Percentiles rank a stretch among this genome's conserved stretches.
Conservation (phyloP, 257 asterid species). For the Perilla frutescens region DNA sequence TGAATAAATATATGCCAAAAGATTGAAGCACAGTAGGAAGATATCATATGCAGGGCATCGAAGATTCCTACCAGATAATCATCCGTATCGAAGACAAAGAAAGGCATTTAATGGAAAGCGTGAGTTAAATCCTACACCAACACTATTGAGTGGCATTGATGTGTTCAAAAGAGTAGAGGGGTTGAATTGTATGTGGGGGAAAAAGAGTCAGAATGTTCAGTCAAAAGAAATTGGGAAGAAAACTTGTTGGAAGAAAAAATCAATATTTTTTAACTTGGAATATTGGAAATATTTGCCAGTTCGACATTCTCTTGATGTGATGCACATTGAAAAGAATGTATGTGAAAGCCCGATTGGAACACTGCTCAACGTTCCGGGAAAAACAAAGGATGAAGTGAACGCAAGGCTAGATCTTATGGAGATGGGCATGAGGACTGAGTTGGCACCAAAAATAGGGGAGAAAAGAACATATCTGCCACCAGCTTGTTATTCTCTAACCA, state of each 20-base stretch:
- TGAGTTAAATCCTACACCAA: not conserved
- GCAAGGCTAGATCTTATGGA: not conserved
- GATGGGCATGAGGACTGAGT: not conserved
- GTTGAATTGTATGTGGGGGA: not conserved
- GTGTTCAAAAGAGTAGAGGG: not conserved
- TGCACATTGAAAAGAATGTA: not conserved
- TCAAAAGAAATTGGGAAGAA: not conserved
- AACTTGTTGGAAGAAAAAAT: not conserved
- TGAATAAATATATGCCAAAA: too few relatives aligned
- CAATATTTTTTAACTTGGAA: not conserved
- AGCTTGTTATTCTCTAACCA: not conserved
- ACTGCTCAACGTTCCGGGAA: not conserved
- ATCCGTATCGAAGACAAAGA: not conserved
- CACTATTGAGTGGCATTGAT: not conserved
- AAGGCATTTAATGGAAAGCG: not conserved
- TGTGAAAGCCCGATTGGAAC: not conserved
- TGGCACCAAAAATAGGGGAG: not conserved
- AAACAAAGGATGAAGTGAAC: not conserved
- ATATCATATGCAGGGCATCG: not conserved
- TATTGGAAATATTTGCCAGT: not conserved
- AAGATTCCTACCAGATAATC: not conserved
- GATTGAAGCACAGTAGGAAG: too few relatives aligned
- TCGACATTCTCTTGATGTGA: not conserved
- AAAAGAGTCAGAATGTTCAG: not conserved
- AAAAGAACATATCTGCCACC: not conserved